Evolutionary conservation across 495 filamentous ascomycete species (phyloP).

Genomic region (Penicillium subrubescens): DNA sequence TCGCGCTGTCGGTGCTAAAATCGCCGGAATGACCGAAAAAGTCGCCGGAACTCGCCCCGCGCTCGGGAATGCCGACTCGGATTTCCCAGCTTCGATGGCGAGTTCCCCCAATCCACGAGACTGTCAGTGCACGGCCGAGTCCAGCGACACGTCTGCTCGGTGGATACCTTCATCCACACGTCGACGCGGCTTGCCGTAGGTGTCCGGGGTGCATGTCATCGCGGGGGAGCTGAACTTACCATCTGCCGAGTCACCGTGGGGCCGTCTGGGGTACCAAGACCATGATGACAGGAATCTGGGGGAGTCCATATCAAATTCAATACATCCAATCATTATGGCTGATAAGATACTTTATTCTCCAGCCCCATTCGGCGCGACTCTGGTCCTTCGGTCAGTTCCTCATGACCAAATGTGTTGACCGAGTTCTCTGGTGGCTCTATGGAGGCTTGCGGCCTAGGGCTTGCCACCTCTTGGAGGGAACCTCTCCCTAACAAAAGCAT

Average conservation of each 20-base stretch:
- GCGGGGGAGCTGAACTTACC: slow-evolving; percentile 1
- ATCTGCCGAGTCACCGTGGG: not conserved
- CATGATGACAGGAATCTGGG: not conserved
- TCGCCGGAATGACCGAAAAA: slow-evolving; percentile 5
- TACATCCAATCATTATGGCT: not conserved
- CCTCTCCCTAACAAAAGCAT: not conserved
- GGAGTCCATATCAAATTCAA: not conserved
- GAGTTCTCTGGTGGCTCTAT: not conserved
- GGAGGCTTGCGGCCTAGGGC: not conserved
- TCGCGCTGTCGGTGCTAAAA: not conserved
- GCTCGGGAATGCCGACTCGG: slow-evolving; percentile 21
- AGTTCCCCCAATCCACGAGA: not conserved
- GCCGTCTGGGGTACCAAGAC: slow-evolving; percentile 14
- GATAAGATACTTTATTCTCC: not conserved
- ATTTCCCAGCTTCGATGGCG: slow-evolving; percentile 6
- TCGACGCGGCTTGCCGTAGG: not conserved
- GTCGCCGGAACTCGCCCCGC: slow-evolving; percentile 4
- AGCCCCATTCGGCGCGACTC: not conserved
- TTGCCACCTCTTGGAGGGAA: not conserved
- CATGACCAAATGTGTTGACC: not conserved
- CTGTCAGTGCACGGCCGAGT: not conserved
- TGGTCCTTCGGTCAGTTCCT: not conserved
- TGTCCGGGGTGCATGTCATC: slow-evolving; percentile 13
- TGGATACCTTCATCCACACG: slow-evolving; percentile 1
- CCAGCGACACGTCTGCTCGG: not conserved